Base-by-base conservation (phyloP, 2,329 filamentous ascomycete genomes). In the Nannizzia gypsea region DNA sequence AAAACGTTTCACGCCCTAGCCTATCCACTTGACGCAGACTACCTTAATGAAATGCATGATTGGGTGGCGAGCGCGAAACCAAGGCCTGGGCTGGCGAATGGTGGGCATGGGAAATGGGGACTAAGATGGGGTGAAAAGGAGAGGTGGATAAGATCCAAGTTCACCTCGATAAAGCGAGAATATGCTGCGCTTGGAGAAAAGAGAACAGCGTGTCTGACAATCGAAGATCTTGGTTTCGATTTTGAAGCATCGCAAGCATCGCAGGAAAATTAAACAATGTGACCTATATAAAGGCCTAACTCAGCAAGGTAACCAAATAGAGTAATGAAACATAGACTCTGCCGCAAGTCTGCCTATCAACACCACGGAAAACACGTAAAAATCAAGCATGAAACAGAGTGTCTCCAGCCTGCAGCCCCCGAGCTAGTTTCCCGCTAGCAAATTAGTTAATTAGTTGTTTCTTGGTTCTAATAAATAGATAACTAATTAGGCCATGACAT, bases 151-250 rank as follows among this genome's bases (percentile, higher is more conserved):
- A 79, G 91, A 17, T 78, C 81, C 60, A 78, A 84, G 2, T 88
- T 87, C 65, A 78, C 81, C 0, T 78, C 84, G 11, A 88, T 91
- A 38, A 88, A 89, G 71, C 80, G 84, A 65, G 81, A 80, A 31
- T 96, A 93, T 70, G 81, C 86, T 61, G 77, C 80, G 63, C 75
- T 76, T 40, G 90, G 89, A 0, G 80, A 84, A 38, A 70, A 72
- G 55, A 76, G 82, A 60, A 65, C 71, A 54, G 76, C 73, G 5
- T 84, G 90, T 8, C 85, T 73, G 68, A 83, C 78, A 2, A 70
- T 95, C 22, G 80, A 82, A 63, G 87, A 95, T 65, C 76, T 96
- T 31, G 91, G 89, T 0, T 88, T 88, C 67, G 71, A 77, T 59
- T 89, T 80, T 68, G 75, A 78, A 31, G 59, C 66, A 34, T 72